Percentiles rank a stretch among this genome's conserved stretches.
phyloP scores from a whole-genome alignment of 495 filamentous ascomycete genomes.

The Rhypophila decipiens region DNA sequence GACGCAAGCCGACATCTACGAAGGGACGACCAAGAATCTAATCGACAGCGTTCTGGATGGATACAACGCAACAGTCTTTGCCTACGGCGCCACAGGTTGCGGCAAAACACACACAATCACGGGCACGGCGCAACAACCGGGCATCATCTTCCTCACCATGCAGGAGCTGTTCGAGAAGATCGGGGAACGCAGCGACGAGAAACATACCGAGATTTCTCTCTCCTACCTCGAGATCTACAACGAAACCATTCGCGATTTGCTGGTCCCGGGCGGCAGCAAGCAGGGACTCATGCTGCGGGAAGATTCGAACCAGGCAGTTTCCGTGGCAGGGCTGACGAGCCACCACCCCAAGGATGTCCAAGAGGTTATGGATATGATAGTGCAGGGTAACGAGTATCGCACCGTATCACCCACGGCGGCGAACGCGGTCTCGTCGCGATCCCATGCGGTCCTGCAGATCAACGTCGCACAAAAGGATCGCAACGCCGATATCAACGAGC shows the following conservation, averaged over 20 bases:
- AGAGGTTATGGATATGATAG: slow-evolving; percentile 99
- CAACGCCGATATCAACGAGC: slow-evolving; percentile 88
- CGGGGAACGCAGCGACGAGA: slow-evolving; percentile 73
- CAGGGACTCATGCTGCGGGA: slow-evolving; percentile 87
- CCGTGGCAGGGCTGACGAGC: slow-evolving; percentile 85
- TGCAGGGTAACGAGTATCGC: slow-evolving; percentile 86
- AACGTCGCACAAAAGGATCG: slow-evolving; percentile 91
- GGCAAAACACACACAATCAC: slow-evolving; percentile 98
- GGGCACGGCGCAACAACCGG: slow-evolving; percentile 81
- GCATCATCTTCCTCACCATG: slow-evolving; percentile 98
- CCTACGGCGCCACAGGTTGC: slow-evolving; percentile 95
- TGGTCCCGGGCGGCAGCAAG: slow-evolving; percentile 82
- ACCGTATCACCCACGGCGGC: slow-evolving; percentile 97
- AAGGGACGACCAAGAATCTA: slow-evolving; percentile 80
- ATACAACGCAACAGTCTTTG: slow-evolving; percentile 98
- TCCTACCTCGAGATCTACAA: slow-evolving; percentile 99
- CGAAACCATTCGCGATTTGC: slow-evolving; percentile 92
- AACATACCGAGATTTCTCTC: slow-evolving; percentile 81
- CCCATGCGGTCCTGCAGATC: slow-evolving; percentile 97
- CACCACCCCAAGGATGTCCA: slow-evolving; percentile 79
- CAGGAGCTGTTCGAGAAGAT: slow-evolving; percentile 97
- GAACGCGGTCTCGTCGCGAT: slow-evolving; percentile 95
- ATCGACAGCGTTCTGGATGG: slow-evolving; percentile 94
- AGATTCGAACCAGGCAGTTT: slow-evolving; percentile 88
- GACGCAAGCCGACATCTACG: slow-evolving; percentile 90